phyloP scores from a whole-genome alignment of 108 stramenopile species.

The Cyclostephanos tholiformis region DNA sequence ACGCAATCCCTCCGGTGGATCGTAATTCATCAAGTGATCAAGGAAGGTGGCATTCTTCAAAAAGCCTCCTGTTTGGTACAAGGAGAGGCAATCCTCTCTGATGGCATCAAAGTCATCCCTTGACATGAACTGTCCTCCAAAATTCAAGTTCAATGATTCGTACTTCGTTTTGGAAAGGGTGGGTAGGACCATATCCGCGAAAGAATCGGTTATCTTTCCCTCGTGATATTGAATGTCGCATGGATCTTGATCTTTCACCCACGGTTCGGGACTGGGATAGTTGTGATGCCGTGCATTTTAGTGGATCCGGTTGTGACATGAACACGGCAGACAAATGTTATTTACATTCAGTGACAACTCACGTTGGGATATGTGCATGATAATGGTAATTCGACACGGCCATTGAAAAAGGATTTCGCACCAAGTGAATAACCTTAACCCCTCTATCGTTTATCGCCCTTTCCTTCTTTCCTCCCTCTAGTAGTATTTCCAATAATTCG shows the following conservation, averaged over 20 bases:
- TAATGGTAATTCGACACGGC: conserved; percentile 34
- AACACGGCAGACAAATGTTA: neutral
- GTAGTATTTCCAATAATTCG: conserved; percentile 15
- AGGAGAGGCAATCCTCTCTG: conserved; percentile 12
- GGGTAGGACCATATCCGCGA: conserved; percentile 20
- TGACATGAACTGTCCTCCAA: neutral
- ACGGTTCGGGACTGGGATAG: conserved; percentile 5
- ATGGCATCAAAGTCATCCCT: conserved; percentile 22
- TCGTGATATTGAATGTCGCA: conserved; percentile 19
- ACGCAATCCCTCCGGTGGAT: conserved; percentile 24
- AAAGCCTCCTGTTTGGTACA: conserved; percentile 9
- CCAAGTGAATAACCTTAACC: conserved; percentile 25
- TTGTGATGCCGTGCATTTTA: neutral
- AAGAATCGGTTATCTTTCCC: neutral
- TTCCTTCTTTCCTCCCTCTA: conserved; percentile 6
- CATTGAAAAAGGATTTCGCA: conserved; percentile 28
- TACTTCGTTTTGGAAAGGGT: conserved; percentile 11
- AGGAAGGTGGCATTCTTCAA: conserved; percentile 20
- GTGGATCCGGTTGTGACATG: neutral
- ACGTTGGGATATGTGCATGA: conserved; percentile 21
- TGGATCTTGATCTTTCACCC: conserved; percentile 26
- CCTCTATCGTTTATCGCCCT: conserved; percentile 12
- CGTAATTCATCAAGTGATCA: conserved; percentile 20
- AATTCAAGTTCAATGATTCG: conserved; percentile 4
- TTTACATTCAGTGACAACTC: neutral